Base-by-base conservation (phyloP, 495 filamentous ascomycete species). In the Halenospora varia region DNA sequence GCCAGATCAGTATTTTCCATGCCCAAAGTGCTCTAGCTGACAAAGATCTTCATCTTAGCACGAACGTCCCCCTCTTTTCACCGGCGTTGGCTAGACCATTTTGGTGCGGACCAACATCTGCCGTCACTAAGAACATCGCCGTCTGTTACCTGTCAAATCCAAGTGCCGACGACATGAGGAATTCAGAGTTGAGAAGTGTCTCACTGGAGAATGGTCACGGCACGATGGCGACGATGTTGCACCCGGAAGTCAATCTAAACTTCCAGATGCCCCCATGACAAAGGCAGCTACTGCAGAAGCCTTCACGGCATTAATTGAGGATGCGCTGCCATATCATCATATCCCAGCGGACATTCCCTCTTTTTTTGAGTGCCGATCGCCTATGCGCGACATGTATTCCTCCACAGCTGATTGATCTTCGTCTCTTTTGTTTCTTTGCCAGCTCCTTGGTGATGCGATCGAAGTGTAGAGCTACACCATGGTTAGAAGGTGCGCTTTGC, bases 401-500 rank as follows among this genome's bases (percentile, higher is more conserved):
- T 13, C 29, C 29, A 35, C 13, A 35, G 29, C 42, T 48, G 57
- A 54, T 48, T 48, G 39, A 46, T 24, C 48, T 22, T 24, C 41
- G 40, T 29, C 17, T 25, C 20, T 29, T 18, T 11, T 25, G 10
- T 42, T 35, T 35, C 6, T 35, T 35, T 35, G 29, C 29, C 29
- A 6, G 4, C 29, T 4, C 29, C 13, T 4, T 35, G 6, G 29
- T 35, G 29, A 35, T 35, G 29, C 29, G 29, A n/a, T 18, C 10
- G 25, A 3, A 10, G 41, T 25, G 23, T 24, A 20, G 25, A 50
- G 57, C 57, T 60, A 60, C 57, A 39, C 57, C 52, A 60, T 23
- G 48, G 51, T 60, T 44, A 55, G 57, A 60, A 60, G 52, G 57
- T 60, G 57, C 51, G 23, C n/a, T 29, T 55, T 60, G 44, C 57